A percentile compares a stretch with the other conserved stretches of the same genome.
phyloP scores from a whole-genome alignment of 495 filamentous ascomycete genomes.

The Trichocladium uniseriatum region DNA sequence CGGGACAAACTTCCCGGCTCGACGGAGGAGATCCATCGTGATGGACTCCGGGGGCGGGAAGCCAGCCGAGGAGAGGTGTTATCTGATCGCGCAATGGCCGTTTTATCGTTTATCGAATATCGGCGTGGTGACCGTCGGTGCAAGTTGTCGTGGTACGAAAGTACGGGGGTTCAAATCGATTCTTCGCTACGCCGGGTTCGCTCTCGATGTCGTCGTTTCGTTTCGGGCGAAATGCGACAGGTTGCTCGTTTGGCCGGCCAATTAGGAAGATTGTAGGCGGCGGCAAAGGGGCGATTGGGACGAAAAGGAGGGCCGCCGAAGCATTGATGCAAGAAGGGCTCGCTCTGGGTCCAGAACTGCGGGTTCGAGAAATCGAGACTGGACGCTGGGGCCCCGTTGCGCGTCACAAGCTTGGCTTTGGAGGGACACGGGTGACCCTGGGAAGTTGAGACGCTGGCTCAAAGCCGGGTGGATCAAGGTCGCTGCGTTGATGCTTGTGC shows the following conservation, averaged over 20 bases:
- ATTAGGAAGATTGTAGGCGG: not conserved
- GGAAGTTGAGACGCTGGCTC: too few species aligned
- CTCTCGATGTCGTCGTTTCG: conserved; percentile 3
- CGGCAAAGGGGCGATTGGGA: not conserved
- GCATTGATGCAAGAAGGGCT: not conserved
- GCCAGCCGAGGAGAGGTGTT: conserved; percentile 1
- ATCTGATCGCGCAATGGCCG: not conserved
- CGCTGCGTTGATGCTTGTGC: too few species aligned
- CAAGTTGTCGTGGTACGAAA: too few species aligned
- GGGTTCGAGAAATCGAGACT: not conserved
- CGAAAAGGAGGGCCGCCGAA: not conserved
- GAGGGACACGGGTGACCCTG: too few species aligned
- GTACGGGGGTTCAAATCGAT: too few species aligned
- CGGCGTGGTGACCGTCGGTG: too few species aligned
- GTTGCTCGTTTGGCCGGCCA: conserved; percentile 1
- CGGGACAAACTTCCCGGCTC: conserved; percentile 42
- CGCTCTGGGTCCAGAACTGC: not conserved
- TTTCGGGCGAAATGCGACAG: not conserved
- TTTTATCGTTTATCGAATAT: not conserved
- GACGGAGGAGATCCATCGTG: conserved; percentile 48
- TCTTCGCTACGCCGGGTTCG: not conserved
- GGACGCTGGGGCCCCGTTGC: not conserved
- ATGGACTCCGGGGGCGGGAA: conserved; percentile 18
- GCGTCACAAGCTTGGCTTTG: not conserved
- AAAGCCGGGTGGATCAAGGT: too few species aligned